Evolutionary conservation across 768 basidiomycete species (phyloP), one percentile per base, ranked within the genome.

Genomic region (Agrocybe pediades): DNA sequence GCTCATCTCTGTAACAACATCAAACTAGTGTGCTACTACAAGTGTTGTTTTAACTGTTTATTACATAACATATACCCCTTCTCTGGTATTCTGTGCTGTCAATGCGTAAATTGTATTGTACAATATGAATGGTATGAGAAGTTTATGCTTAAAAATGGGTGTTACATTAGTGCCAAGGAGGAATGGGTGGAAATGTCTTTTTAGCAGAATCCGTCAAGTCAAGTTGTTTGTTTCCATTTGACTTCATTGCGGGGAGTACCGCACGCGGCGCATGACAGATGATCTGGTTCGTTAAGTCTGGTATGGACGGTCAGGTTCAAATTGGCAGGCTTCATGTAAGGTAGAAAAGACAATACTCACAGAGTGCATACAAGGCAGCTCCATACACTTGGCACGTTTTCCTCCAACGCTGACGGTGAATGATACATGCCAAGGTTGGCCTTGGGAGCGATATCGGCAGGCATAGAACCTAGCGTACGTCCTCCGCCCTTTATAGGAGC

Each of bases 231-330:
- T 29, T 47, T 36, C 24, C 46, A 48, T 41, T 46, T 52, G 16
- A 48, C 50, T 23, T 80, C 76, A 23, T 82, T 81, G 49, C 75
- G 72, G 46, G 79, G 75, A 9, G 82, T 85, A 2, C 72, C 71
- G 63, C 88, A 90, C 1, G 76, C 85, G 33, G 82, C 77, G 62
- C 88, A 90, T 8, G 81, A 81, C 8, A 86, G 74, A 65, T 86
- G 80, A 16, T 62, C 67, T 9, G 71, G 65, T 27, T 81, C 63
- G 56, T 89, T 88, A 47, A 74, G 58, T 41, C 85, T 87, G 54
- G n/a, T 33, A 55, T 39, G n/a, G 20, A 49, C 20, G 46, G 16
- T 43, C 9, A 23, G 26, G 40, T 16, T 43, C 42, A 39, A 62
- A 40, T 56, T 53, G 42, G 43, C 41, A 40, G n/a, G 47, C 30